A percentile compares a stretch with the other conserved stretches of the same genome.
Conservation (phyloP, 2,329 filamentous ascomycete genomes). For the Stenocarpella maydis region DNA sequence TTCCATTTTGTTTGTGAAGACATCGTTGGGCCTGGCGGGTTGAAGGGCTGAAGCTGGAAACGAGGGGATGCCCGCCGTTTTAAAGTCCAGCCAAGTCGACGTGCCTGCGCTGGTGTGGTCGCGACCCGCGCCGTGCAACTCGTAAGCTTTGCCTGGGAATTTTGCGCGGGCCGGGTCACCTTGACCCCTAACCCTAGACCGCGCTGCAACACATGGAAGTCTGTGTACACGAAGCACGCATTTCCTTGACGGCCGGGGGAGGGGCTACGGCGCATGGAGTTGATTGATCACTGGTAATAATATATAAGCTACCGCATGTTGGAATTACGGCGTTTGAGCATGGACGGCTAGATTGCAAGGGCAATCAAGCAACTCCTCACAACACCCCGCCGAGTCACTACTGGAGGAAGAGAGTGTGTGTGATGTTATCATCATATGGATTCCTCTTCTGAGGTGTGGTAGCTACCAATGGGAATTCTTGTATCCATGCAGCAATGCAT, state of each 20-base stretch:
- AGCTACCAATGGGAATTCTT: slow-evolving; percentile 26
- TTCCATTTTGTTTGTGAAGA: slow-evolving; percentile 67
- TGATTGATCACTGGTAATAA: neutral
- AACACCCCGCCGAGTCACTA: neutral
- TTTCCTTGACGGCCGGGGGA: too few relatives aligned
- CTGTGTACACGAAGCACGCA: too few relatives aligned
- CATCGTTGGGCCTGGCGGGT: slow-evolving; percentile 49
- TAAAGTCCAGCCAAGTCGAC: slow-evolving; percentile 14
- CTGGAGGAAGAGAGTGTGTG: neutral
- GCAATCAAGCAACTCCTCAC: neutral
- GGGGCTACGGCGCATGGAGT: too few relatives aligned
- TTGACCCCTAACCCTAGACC: slow-evolving; percentile 7
- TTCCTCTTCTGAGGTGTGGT: slow-evolving; percentile 22
- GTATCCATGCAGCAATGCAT: slow-evolving; percentile 34
- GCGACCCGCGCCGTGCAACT: slow-evolving; percentile 30
- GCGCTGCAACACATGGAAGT: neutral
- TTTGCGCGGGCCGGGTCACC: slow-evolving; percentile 23
- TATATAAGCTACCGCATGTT: neutral
- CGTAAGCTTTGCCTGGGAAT: slow-evolving; percentile 22
- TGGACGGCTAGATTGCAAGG: neutral
- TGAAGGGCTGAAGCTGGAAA: neutral
- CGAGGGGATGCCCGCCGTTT: slow-evolving; percentile 21
- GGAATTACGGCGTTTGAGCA: too few relatives aligned
- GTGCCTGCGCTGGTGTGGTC: slow-evolving; percentile 22
- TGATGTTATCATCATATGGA: neutral